These are phyloP conservation scores for Penicillium sp. DNA, from an alignment of 2,329 filamentous ascomycete species.

Conservation along the genomic window DNA sequence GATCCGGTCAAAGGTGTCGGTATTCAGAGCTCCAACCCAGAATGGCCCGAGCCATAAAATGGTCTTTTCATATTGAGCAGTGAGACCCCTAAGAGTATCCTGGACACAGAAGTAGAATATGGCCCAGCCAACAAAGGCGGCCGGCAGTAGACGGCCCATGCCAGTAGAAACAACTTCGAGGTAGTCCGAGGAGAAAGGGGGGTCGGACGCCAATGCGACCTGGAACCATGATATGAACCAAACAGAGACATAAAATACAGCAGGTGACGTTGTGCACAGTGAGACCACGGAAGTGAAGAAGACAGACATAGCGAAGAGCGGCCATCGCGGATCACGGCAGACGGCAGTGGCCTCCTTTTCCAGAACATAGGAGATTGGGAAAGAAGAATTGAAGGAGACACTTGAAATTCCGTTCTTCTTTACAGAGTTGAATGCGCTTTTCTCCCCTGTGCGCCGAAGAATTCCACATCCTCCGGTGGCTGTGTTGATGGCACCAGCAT, in stretches of 20 bases:
- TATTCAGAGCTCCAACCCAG: slow-evolving; percentile 60
- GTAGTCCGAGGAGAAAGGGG: slow-evolving; percentile 53
- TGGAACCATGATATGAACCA: slow-evolving; percentile 58
- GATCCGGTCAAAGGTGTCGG: slow-evolving; percentile 61
- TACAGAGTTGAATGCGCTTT: slow-evolving; percentile 42
- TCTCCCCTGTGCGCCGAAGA: slow-evolving; percentile 51
- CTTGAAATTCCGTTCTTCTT: slow-evolving; percentile 50
- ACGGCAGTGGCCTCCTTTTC: slow-evolving; percentile 37
- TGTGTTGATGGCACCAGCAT: slow-evolving; percentile 55
- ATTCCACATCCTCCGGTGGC: slow-evolving; percentile 55
- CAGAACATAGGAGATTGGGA: slow-evolving; percentile 57
- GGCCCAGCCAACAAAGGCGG: slow-evolving; percentile 55
- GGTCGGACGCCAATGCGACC: slow-evolving; percentile 58
- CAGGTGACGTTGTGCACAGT: slow-evolving; percentile 54
- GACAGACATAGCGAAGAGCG: slow-evolving; percentile 53
- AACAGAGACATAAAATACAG: slow-evolving; percentile 53
- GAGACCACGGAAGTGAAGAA: slow-evolving; percentile 52
- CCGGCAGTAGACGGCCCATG: slow-evolving; percentile 56
- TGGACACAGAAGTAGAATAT: slow-evolving; percentile 54
- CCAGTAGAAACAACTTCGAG: slow-evolving; percentile 53
- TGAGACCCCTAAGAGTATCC: slow-evolving; percentile 47
- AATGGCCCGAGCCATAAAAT: slow-evolving; percentile 58
- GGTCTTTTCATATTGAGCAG: slow-evolving; percentile 58
- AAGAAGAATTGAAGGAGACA: slow-evolving; percentile 53
- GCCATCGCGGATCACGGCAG: slow-evolving; percentile 58